These are phyloP conservation scores for Colletotrichum higginsianum DNA, from an alignment of 2,329 filamentous ascomycete species.

Conservation along the genomic window DNA sequence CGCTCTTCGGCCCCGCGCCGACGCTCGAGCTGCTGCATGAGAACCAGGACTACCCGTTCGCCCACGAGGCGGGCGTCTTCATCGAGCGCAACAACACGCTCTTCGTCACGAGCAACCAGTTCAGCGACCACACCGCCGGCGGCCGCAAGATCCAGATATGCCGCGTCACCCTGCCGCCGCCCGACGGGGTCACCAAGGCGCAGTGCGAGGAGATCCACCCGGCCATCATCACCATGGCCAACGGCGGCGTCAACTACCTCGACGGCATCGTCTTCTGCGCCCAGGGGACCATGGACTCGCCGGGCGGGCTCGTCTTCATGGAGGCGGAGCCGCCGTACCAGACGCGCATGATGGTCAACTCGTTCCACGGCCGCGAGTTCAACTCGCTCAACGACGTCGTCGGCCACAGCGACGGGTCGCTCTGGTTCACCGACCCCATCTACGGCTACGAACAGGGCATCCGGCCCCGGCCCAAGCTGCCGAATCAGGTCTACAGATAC, in stretches of 20 bases:
- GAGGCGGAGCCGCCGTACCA: slow-evolving; percentile 49
- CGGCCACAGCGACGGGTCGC: slow-evolving; percentile 56
- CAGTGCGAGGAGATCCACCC: slow-evolving; percentile 53
- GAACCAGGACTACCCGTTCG: slow-evolving; percentile 59
- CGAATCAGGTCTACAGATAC: slow-evolving; percentile 64
- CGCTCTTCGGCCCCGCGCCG: slow-evolving; percentile 54
- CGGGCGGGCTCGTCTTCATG: slow-evolving; percentile 53
- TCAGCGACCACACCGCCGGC: slow-evolving; percentile 42
- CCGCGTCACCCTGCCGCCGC: slow-evolving; percentile 45
- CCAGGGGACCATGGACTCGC: slow-evolving; percentile 51
- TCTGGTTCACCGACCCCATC: slow-evolving; percentile 67
- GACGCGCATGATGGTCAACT: slow-evolving; percentile 51
- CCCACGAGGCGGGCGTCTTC: slow-evolving; percentile 63
- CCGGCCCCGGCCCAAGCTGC: slow-evolving; percentile 59
- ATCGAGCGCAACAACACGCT: slow-evolving; percentile 48
- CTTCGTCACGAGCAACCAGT: slow-evolving; percentile 55
- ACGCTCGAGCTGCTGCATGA: slow-evolving; percentile 55
- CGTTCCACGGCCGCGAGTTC: slow-evolving; percentile 59
- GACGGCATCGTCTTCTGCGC: slow-evolving; percentile 58
- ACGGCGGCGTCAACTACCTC: slow-evolving; percentile 64
- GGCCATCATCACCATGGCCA: slow-evolving; percentile 59
- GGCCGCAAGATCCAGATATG: slow-evolving; percentile 50
- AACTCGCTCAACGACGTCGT: slow-evolving; percentile 67
- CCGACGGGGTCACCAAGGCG: slow-evolving; percentile 28
- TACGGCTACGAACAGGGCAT: slow-evolving; percentile 66